Evolutionary conservation across 768 basidiomycete genomes (phyloP), one percentile per base, ranked within the genome.

Genomic region (Xanthoconium stramineum): DNA sequence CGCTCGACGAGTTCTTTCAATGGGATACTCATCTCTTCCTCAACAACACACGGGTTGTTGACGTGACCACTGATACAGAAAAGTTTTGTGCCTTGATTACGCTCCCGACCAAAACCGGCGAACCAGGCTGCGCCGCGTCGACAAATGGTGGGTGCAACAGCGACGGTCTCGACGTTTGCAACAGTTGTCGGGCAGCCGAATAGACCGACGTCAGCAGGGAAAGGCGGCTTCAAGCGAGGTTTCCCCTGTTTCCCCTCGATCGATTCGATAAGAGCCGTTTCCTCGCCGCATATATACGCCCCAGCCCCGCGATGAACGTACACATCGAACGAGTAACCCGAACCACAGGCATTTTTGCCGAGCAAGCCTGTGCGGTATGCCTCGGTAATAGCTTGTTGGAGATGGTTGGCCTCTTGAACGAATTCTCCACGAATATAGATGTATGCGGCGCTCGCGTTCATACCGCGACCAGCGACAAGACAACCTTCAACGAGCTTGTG

Each of bases 371-470:
- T 85, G 49, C 85, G 84, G 77, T 99, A 98, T 3, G 96, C 95
- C 68, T 98, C 95, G 62, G 86, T 81, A 74, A 99, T 97, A 51
- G 96, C 96, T 70, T 95, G 91, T 71, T 95, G 91, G 39, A 98
- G 83, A 71, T 97, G 94, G 0, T 84, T 81, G 0, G 95, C 95
- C 72, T 98, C 96, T 71, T 95, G 93, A 74, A 89, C 86, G 76
- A 98, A 99, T 73, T 99, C 96, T 61, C 96, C 96, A 58, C 96
- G 95, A 66, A 98, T 94, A 76, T 99, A 99, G 74, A 99, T 98
- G 80, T 98, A 99, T n/a, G 96, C 96, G 0, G 95, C 95, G 45
- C 73, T 94, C 38, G 95, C 96, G 74, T 98, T 98, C 96, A 99
- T 99, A 17, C 80, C 87, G 46, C 96, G 89, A 6, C 96, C 96